Evolutionary conservation across 352 stramenopile genomes (phyloP).

Genomic region (Phytophthora meadii): DNA sequence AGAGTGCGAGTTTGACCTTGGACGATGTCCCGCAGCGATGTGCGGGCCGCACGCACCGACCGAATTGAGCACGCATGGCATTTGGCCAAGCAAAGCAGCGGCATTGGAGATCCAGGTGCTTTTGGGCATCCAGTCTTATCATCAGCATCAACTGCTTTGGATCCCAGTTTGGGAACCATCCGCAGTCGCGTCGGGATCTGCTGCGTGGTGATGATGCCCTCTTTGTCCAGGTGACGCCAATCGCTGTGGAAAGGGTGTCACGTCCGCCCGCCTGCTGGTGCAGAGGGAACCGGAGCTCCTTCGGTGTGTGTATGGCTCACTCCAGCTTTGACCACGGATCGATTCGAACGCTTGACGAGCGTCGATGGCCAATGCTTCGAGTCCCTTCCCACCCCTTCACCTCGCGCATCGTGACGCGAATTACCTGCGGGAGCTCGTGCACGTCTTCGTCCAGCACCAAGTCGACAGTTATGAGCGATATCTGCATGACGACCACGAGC

Average conservation of each 20-base stretch:
- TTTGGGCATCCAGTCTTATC: constrained; percentile 16
- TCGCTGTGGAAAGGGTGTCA: constrained; percentile 29
- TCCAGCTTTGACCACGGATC: constrained; percentile 20
- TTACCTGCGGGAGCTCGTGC: constrained; percentile 38
- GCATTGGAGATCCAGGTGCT: constrained; percentile 21
- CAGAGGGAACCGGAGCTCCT: neutral
- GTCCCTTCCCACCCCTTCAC: constrained; percentile 37
- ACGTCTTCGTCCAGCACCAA: constrained; percentile 38
- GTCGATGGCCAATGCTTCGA: constrained; percentile 26
- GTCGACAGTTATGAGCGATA: constrained; percentile 40
- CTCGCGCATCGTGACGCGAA: constrained; percentile 28
- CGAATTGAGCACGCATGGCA: constrained; percentile 8
- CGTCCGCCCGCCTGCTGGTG: constrained; percentile 7
- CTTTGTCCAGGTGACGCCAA: constrained; percentile 17
- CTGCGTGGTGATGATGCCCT: constrained; percentile 18
- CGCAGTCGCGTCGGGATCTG: constrained; percentile 19
- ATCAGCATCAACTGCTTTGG: constrained; percentile 10
- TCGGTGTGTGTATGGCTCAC: neutral
- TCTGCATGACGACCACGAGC: constrained; percentile 31
- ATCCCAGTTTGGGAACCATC: constrained; percentile 1
- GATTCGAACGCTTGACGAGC: neutral
- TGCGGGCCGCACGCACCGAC: constrained; percentile 10
- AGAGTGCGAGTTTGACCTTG: neutral
- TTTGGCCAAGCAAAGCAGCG: constrained; percentile 9
- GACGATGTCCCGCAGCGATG: constrained; percentile 9